Conservation (phyloP, 2,329 filamentous ascomycete species). For the Aspergillus viridinutans region DNA sequence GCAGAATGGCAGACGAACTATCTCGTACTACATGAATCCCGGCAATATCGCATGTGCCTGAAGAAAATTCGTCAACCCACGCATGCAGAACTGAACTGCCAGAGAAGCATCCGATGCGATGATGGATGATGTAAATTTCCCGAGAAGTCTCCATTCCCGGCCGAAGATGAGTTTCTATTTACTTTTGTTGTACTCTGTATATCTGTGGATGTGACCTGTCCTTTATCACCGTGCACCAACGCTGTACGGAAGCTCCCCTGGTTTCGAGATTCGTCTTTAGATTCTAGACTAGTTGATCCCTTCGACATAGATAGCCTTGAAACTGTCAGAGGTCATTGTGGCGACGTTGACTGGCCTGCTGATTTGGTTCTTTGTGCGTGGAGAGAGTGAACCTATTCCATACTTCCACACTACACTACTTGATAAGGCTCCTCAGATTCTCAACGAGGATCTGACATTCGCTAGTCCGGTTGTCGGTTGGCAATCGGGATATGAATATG, state of each 20-base stretch:
- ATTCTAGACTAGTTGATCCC: neutral
- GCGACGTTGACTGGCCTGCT: neutral
- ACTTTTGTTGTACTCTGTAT: neutral
- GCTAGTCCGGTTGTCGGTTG: neutral
- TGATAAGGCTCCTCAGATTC: neutral
- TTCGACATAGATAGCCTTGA: neutral
- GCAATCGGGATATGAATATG: neutral
- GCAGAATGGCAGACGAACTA: neutral
- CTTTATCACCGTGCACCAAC: neutral
- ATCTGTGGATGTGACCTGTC: neutral
- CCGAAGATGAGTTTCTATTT: neutral
- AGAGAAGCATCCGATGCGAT: neutral
- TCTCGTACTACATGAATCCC: neutral
- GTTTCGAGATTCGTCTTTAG: neutral
- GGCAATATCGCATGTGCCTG: neutral
- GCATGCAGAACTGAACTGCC: neutral
- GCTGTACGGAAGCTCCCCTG: no score
- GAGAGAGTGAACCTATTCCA: neutral
- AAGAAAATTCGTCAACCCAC: neutral
- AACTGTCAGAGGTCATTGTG: neutral
- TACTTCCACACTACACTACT: no score
- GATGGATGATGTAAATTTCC: neutral
- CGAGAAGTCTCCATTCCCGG: neutral
- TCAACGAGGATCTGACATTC: neutral
- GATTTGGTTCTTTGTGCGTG: neutral